Evolutionary conservation across 352 stramenopile genomes (phyloP), one percentile per base, ranked within the genome.

Genomic region (Aphanomyces cochlioides): DNA sequence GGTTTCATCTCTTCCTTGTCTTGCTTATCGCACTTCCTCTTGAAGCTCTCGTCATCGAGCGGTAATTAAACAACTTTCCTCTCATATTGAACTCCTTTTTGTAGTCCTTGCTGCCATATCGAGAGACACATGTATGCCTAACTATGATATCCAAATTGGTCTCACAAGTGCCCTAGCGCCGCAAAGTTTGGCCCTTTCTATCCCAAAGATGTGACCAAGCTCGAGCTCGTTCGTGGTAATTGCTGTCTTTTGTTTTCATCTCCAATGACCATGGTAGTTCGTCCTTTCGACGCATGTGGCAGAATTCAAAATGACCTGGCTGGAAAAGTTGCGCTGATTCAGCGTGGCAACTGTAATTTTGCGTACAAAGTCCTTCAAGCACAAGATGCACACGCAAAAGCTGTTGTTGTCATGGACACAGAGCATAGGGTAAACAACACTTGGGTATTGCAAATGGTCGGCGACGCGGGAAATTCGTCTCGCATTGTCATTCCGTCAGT

Each of bases 191-290:
- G 59, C n/a, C 17, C 34, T 41, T 48, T 48, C 40, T 56, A 56
- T 36, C 19, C 59, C 19, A 50, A 67, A 21, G 59, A 67, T 10
- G 19, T 56, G n/a, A 39, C 10, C 19, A 34, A 36, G 13, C 59
- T 67, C n/a, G 59, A 67, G 38, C 41, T 67, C n/a, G 59, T 67
- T 12, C 41, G 21, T 17, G 59, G 59, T 67, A 67, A n/a, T 41
- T 39, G 4, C 7, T 8, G 2, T 41, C 8, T 53, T 21, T 66
- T 21, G 40, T 19, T 15, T 19, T 4, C 41, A 41, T 37, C 13
- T 63, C 13, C 57, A 37, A 28, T 66, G 21, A 5, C 12, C 28
- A 41, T 61, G 17, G 6, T 56, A 67, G 59, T 50, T n/a, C 40
- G 41, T 17, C 59, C 59, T 15, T 50, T 67, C n/a, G 41, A 67